Percentiles rank a stretch among this genome's conserved stretches.
Evolutionary conservation across 176 grass and related monocot genomes (phyloP).

Genomic region (Saccharum spontaneum): DNA sequence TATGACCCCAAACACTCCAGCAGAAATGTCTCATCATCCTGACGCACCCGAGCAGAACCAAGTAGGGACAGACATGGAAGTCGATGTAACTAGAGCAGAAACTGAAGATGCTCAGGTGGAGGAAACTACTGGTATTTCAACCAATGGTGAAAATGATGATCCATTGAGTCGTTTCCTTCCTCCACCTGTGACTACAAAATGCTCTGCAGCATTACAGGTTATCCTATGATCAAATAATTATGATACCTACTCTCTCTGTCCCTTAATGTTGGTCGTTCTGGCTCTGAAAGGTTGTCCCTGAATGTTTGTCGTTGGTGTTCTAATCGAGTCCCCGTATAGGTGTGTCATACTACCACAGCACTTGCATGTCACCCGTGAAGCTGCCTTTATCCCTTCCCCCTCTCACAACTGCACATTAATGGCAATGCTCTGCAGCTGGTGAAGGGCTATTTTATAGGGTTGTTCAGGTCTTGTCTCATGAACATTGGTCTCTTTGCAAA

Average conservation of each 20-base stretch:
- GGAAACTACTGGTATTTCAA: constrained; percentile 55
- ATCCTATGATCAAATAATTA: constrained; percentile 24
- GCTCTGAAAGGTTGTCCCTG: no score
- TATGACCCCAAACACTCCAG: constrained; percentile 47
- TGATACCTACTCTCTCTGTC: neutral
- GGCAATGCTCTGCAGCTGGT: no score
- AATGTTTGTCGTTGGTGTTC: no score
- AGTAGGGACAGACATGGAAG: constrained; percentile 39
- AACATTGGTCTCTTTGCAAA: no score
- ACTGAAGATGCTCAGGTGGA: constrained; percentile 53
- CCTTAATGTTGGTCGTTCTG: no score
- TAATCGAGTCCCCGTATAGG: no score
- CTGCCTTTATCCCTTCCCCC: no score
- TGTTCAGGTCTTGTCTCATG: no score
- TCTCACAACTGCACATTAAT: no score
- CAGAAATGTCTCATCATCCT: constrained; percentile 46
- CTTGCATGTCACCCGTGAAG: no score
- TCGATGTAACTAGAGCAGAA: constrained; percentile 47
- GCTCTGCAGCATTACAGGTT: constrained; percentile 75
- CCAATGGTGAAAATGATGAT: constrained; percentile 54
- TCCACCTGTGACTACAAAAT: constrained; percentile 57
- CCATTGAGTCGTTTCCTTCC: constrained; percentile 63
- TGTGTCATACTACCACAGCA: no score
- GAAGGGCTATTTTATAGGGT: no score
- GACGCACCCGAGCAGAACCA: constrained; percentile 56